A percentile compares a stretch with the other conserved stretches of the same genome.
Evolutionary conservation across 441 rosid genomes (phyloP).

Genomic region (Cnidoscolus chayamansa): DNA sequence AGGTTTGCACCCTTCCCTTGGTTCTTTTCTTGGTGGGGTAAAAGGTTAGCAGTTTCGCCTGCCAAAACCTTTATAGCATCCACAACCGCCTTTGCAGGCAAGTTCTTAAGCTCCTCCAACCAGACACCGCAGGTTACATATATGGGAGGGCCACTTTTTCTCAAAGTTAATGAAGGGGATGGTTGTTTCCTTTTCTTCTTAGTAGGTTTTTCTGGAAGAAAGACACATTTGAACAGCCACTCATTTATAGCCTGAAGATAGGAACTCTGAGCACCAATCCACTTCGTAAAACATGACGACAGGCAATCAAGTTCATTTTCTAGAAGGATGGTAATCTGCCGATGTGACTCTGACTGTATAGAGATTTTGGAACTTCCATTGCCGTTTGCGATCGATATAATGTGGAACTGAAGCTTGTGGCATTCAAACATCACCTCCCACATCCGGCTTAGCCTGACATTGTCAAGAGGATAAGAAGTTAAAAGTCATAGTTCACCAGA

Average conservation of each 20-base stretch:
- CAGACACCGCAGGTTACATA: slow-evolving; percentile 66
- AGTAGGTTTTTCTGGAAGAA: slow-evolving; percentile 29
- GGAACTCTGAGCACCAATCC: slow-evolving; percentile 73
- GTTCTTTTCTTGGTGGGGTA: slow-evolving; percentile 73
- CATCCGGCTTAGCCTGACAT: slow-evolving; percentile 81
- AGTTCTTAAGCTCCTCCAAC: slow-evolving; percentile 51
- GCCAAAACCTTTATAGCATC: slow-evolving; percentile 61
- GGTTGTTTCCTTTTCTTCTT: slow-evolving; percentile 36
- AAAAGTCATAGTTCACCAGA: not conserved
- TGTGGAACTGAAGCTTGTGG: slow-evolving; percentile 67
- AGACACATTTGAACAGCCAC: slow-evolving; percentile 75
- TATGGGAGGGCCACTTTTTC: slow-evolving; percentile 62
- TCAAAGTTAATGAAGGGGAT: slow-evolving; percentile 22
- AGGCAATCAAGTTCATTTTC: slow-evolving; percentile 58
- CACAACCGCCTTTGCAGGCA: slow-evolving; percentile 57
- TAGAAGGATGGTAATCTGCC: slow-evolving; percentile 59
- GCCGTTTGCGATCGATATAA: slow-evolving; percentile 50
- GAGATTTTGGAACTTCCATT: slow-evolving; percentile 46
- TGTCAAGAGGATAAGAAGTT: not conserved
- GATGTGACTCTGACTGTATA: slow-evolving; percentile 57
- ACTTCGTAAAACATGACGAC: slow-evolving; percentile 64
- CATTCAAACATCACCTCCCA: slow-evolving; percentile 95
- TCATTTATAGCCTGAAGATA: slow-evolving; percentile 58
- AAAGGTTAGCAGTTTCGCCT: slow-evolving; percentile 51
- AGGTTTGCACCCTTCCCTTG: slow-evolving; percentile 43